Percentiles rank a stretch among this genome's conserved stretches.
phyloP scores from a whole-genome alignment of 1,139 yeast species.

The Komagataea norvegica region DNA sequence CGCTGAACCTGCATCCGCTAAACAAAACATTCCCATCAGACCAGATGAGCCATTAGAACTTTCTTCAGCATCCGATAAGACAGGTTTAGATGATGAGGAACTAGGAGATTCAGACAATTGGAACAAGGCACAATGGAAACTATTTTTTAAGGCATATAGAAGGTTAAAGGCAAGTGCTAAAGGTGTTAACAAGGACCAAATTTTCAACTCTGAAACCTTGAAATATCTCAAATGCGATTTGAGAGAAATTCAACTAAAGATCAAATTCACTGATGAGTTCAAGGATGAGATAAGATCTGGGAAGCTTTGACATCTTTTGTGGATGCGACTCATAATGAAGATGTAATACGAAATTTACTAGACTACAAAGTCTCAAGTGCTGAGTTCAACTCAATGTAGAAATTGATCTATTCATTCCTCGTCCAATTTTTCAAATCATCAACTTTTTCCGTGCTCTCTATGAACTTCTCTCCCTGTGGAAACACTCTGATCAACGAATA shows the following conservation, averaged over 20 bases:
- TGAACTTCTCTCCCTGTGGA: constrained; percentile 1
- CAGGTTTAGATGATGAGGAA: too few species aligned
- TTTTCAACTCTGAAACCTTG: constrained; percentile 14
- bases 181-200: constrained; percentile 10
- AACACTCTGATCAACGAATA: constrained; percentile 14
- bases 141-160: constrained; percentile 13
- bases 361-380: too few species aligned
- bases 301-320: not conserved
- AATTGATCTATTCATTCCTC: constrained; percentile 4
- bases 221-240: constrained; percentile 18
- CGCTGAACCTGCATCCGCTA: too few species aligned
- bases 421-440: constrained; percentile 16
- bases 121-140: constrained; percentile 21
- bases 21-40: too few species aligned
- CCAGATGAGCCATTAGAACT: too few species aligned
- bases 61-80: too few species aligned
- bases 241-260: constrained; percentile 19
- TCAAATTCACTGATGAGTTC: constrained; percentile 8
- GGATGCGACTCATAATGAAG: too few species aligned
- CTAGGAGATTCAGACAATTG: constrained; percentile 19
- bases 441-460: not conserved
- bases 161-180: constrained; percentile 8
- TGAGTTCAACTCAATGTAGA: too few species aligned
- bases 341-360: too few species aligned
- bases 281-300: constrained; percentile 1